Base-by-base conservation (phyloP, 768 basidiomycete species). In the Serpula lacrymans region DNA sequence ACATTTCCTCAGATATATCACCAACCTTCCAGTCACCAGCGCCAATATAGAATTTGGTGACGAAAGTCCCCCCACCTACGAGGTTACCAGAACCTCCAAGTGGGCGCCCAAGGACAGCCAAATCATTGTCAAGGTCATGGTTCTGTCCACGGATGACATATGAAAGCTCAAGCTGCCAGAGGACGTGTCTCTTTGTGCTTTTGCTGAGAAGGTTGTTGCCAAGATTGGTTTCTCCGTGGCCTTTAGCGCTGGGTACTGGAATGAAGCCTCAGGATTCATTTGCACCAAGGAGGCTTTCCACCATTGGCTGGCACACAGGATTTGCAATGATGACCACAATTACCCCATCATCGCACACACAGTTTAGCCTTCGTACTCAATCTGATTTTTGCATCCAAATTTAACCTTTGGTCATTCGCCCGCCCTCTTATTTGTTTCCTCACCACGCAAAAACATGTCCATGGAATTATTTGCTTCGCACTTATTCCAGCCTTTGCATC, bases 101-200 rank as follows among this genome's bases (percentile, higher is more conserved):
- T 69, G 67, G 67, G 54, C 54, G 16, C 55, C 68, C 22, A 50
- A 50, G 22, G 47, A 60, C 20, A 65, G 62, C 4, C 52, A 49
- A 47, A 69, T 69, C 36, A 27, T 65, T 40, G 50, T 69, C 54
- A 69, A 69, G 48, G 63, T 69, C 10, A 60, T 62, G 31, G 64
- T 68, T 7, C 65, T 65, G 25, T 53, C 56, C 26, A 67, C 59
- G 25, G 61, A 68, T 43, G 68, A 69, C 43, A 56, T 66, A 39
- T 69, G 68, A 68, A 62, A 51, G 47, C 43, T 69, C 33, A 57
- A 57, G 29, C 63, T 67, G 16, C 55, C 67, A 14, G 55, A 55
- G 34, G 47, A 55, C 39, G 48, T 60, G 39, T 41, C 37, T 29
- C 60, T 69, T 28, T 46, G 38, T n/a, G 46, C 43, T 27, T 65